phyloP scores from a whole-genome alignment of 768 basidiomycete species.

The Naganishia onofrii region DNA sequence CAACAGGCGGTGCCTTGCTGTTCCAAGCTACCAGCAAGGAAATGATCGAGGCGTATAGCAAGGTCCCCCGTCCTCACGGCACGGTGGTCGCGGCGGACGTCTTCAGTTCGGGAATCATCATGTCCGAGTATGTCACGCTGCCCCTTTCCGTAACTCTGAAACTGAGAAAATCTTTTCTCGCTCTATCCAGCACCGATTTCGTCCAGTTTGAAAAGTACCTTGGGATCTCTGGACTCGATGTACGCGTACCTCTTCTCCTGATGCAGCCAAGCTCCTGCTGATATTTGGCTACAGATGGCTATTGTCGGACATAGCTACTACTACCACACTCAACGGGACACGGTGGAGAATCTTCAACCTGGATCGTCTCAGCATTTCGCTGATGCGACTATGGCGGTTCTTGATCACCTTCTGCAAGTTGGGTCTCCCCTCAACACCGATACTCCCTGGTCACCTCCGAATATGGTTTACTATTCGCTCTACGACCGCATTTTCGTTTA shows the following conservation, averaged over 20 bases:
- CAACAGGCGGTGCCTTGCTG: conserved; percentile 78
- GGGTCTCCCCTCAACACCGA: conserved; percentile 53
- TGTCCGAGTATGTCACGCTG: conserved; percentile 67
- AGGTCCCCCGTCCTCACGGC: conserved; percentile 81
- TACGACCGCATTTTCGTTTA: conserved; percentile 64
- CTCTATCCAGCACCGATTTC: conserved; percentile 74
- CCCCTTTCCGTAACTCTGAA: conserved; percentile 36
- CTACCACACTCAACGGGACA: conserved; percentile 88
- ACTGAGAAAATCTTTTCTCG: not conserved
- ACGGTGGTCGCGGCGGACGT: conserved; percentile 87
- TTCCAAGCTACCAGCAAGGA: conserved; percentile 95
- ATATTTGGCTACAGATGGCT: conserved; percentile 62
- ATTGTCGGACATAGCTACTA: conserved; percentile 86
- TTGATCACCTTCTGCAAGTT: conserved; percentile 68
- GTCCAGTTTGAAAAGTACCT: conserved; percentile 87
- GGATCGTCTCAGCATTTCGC: conserved; percentile 87
- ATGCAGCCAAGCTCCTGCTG: conserved; percentile 10
- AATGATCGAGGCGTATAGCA: conserved; percentile 87
- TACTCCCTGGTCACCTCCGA: conserved; percentile 61
- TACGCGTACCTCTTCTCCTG: conserved; percentile 52
- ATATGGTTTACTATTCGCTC: conserved; percentile 69
- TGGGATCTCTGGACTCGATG: conserved; percentile 86
- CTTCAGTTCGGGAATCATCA: conserved; percentile 82
- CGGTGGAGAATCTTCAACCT: conserved; percentile 76
- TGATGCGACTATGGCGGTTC: conserved; percentile 76